Evolutionary conservation across 495 filamentous ascomycete genomes (phyloP), one percentile per base, ranked within the genome.

Genomic region (Penicillium samsonianum): DNA sequence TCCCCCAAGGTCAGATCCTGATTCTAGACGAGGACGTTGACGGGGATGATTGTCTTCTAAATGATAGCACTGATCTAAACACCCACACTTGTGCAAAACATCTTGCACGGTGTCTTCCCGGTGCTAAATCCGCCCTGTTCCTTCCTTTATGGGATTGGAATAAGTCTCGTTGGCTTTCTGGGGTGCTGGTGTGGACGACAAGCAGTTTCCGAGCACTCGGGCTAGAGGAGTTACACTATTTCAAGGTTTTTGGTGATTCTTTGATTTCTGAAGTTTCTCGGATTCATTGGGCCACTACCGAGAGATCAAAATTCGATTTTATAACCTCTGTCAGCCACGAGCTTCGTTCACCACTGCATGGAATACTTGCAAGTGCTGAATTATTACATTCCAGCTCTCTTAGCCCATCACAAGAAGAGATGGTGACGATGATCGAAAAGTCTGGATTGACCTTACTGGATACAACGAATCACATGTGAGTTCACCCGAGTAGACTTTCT

Each of bases 311-410:
- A 61, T 80, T 83, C 2, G 87, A 87, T 53, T 85, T 91, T 53
- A 84, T 92, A 30, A 84, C 84, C 0, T 88, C 84, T 11, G 80
- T 92, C 25, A 88, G 84, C 30, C 89, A 92, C 64, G 89, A 92
- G 59, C 74, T 91, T 19, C 81, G 89, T 0, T 87, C 82, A 0
- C 89, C 89, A 0, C 67, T 92, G 16, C 86, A 90, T 58, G 87
- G 87, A 4, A 85, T 89, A 47, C 64, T 89, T 1, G 84, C 83
- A 0, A 84, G 79, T 61, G 77, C 82, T 1, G 87, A 91, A 67
- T 76, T 92, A 33, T 63, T 92, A 7, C 75, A 82, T 23, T 80
- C 82, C 11, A 83, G 78, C 0, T 58, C 73, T 17, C 71, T 85
- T 4, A 73, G 82, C 35, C 65, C 70, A 5, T 73, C 78, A 26